Evolutionary conservation across 2,329 filamentous ascomycete species (phyloP).

Genomic region (Cercospora brassicicola): DNA sequence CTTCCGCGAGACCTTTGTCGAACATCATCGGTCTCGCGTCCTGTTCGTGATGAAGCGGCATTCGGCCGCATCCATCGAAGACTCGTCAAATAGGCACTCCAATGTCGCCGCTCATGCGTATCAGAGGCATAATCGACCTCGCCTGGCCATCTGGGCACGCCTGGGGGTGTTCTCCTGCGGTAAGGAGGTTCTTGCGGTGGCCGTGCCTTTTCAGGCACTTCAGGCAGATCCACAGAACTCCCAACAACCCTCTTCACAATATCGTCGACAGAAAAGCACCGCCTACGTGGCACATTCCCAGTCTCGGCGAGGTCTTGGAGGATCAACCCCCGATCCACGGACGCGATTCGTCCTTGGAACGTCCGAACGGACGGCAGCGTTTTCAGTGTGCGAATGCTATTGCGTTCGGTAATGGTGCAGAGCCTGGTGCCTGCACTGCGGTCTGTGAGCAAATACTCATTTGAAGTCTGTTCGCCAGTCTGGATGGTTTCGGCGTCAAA

Average conservation of each 20-base stretch:
- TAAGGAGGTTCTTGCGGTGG: constrained; percentile 30
- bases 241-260: background rate
- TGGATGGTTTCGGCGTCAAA: constrained; percentile 25
- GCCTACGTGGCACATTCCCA: background rate
- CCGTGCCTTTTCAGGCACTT: constrained; percentile 9
- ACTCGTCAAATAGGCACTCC: background rate
- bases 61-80: background rate
- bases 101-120: background rate
- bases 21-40: background rate
- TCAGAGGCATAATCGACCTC: background rate
- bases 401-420: constrained; percentile 48
- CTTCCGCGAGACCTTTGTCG: background rate
- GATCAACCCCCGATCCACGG: background rate
- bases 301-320: background rate
- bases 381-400: constrained; percentile 44
- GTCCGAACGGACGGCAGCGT: constrained; percentile 36
- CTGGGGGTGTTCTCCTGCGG: constrained; percentile 33
- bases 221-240: constrained; percentile 9
- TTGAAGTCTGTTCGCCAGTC: background rate
- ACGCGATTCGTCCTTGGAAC: constrained; percentile 19
- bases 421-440: constrained; percentile 42
- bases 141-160: constrained; percentile 34
- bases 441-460: constrained; percentile 19
- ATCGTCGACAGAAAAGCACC: constrained; percentile 30
- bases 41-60: background rate